Percentiles rank a stretch among this genome's conserved stretches.
Evolutionary conservation across 2,329 filamentous ascomycete genomes (phyloP).

Genomic region (Colletotrichum navitas): DNA sequence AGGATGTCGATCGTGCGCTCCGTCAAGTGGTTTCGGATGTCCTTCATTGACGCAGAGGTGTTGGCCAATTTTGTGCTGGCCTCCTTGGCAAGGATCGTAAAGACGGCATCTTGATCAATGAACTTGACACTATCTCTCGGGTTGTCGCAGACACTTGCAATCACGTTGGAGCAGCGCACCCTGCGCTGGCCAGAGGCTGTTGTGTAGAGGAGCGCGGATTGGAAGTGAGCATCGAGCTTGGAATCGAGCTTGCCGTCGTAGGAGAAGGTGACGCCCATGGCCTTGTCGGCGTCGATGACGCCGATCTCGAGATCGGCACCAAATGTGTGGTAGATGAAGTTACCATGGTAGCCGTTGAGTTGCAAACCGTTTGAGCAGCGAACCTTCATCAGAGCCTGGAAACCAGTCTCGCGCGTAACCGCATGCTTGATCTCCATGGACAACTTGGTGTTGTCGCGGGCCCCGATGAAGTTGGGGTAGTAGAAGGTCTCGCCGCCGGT

Average conservation of each 20-base stretch:
- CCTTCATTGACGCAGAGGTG: conserved; percentile 80
- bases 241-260: conserved; percentile 98
- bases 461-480: conserved; percentile 94
- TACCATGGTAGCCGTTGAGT: conserved; percentile 93
- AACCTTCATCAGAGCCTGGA: conserved; percentile 97
- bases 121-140: conserved; percentile 90
- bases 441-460: conserved; percentile 86
- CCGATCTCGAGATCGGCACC: conserved; percentile 96
- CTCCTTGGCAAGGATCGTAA: conserved; percentile 91
- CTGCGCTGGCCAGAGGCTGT: conserved; percentile 89
- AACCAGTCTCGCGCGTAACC: conserved; percentile 90
- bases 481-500: conserved; percentile 98
- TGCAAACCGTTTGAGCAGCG: conserved; percentile 97
- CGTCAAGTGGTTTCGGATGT: conserved; percentile 84
- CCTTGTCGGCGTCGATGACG: conserved; percentile 92
- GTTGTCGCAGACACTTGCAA: conserved; percentile 90
- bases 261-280: conserved; percentile 88
- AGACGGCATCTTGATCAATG: conserved; percentile 94
- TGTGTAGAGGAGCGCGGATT: conserved; percentile 94
- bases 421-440: conserved; percentile 88
- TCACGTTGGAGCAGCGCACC: conserved; percentile 92
- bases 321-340: conserved; percentile 95
- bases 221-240: conserved; percentile 97
- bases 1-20: conserved; percentile 96
- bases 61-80: conserved; percentile 85